A percentile compares a stretch with the other conserved stretches of the same genome.
Evolutionary conservation across 2,329 filamentous ascomycete genomes (phyloP).

Genomic region (Trichophyton equinum): DNA sequence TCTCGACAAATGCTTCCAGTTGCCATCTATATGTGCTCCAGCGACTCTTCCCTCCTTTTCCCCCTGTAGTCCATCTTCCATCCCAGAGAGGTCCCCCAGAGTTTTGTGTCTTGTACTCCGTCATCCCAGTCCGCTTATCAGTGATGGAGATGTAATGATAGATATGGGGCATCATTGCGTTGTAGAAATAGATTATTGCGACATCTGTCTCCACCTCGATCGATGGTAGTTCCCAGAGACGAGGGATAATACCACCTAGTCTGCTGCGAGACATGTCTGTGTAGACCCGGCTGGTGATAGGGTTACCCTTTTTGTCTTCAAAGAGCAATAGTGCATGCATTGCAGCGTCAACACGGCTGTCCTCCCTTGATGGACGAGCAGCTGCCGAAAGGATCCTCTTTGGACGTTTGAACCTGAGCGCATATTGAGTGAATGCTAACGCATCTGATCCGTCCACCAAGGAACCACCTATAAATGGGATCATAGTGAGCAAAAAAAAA

Average conservation of each 20-base stretch:
- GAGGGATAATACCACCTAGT: conserved; percentile 17
- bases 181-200: conserved; percentile 23
- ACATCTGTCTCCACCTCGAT: conserved; percentile 24
- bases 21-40: conserved; percentile 14
- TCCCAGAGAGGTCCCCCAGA: conserved; percentile 23
- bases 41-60: conserved; percentile 11
- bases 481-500: not conserved
- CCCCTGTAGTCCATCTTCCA: conserved; percentile 20
- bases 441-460: conserved; percentile 31
- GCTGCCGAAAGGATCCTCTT: conserved; percentile 23
- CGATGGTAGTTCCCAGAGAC: conserved; percentile 23
- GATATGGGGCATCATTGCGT: conserved; percentile 25
- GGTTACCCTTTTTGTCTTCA: conserved; percentile 13
- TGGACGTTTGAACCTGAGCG: conserved; percentile 18
- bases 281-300: conserved; percentile 21
- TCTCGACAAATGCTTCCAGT: conserved; percentile 13
- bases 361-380: conserved; percentile 16
- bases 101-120: conserved; percentile 18
- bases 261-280: conserved; percentile 21
- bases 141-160: conserved; percentile 24
- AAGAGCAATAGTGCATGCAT: conserved; percentile 23
- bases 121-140: conserved; percentile 20
- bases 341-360: conserved; percentile 22
- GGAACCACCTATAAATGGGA: conserved; percentile 21
- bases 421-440: conserved; percentile 24